A percentile compares a stretch with the other conserved stretches of the same genome.
Conservation (phyloP, 2,329 filamentous ascomycete genomes). For the Hymenoscyphus scutula region DNA sequence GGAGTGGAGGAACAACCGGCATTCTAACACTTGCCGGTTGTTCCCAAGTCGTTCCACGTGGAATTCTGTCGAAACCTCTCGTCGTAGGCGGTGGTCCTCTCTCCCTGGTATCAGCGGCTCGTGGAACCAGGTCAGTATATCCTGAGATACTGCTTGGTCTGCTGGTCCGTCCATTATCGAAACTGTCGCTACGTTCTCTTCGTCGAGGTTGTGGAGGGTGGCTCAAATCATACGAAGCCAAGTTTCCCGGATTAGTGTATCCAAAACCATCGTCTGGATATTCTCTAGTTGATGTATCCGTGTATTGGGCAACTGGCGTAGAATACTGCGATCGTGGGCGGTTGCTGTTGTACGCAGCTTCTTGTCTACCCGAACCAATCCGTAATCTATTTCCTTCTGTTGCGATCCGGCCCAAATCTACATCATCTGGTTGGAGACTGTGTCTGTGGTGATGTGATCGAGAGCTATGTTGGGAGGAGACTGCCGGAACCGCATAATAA, state of each 20-base stretch:
- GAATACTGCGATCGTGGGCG: slow-evolving; percentile 27
- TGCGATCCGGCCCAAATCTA: slow-evolving; percentile 40
- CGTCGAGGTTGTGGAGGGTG: slow-evolving; percentile 45
- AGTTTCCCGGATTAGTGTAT: slow-evolving; percentile 61
- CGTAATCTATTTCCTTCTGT: slow-evolving; percentile 25
- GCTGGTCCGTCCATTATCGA: slow-evolving; percentile 44
- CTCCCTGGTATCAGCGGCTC: slow-evolving; percentile 42
- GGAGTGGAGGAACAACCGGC: slow-evolving; percentile 39
- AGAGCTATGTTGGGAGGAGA: slow-evolving; percentile 47
- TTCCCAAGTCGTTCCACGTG: slow-evolving; percentile 46
- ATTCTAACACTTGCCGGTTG: slow-evolving; percentile 43
- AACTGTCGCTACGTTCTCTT: slow-evolving; percentile 48
- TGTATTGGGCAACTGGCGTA: slow-evolving; percentile 38
- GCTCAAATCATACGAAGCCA: slow-evolving; percentile 61
- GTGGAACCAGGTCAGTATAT: slow-evolving; percentile 31
- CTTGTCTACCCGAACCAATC: slow-evolving; percentile 24
- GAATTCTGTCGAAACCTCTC: slow-evolving; percentile 68
- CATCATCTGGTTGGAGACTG: slow-evolving; percentile 47
- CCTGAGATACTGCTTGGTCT: slow-evolving; percentile 33
- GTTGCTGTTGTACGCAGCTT: slow-evolving; percentile 24
- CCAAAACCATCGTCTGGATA: slow-evolving; percentile 57
- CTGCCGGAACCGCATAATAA: slow-evolving; percentile 58
- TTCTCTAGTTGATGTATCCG: slow-evolving; percentile 39
- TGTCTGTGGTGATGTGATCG: slow-evolving; percentile 40
- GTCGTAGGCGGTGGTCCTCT: slow-evolving; percentile 63